Conservation (phyloP, 768 basidiomycete genomes). For the Pleurotus tuber-regium region DNA sequence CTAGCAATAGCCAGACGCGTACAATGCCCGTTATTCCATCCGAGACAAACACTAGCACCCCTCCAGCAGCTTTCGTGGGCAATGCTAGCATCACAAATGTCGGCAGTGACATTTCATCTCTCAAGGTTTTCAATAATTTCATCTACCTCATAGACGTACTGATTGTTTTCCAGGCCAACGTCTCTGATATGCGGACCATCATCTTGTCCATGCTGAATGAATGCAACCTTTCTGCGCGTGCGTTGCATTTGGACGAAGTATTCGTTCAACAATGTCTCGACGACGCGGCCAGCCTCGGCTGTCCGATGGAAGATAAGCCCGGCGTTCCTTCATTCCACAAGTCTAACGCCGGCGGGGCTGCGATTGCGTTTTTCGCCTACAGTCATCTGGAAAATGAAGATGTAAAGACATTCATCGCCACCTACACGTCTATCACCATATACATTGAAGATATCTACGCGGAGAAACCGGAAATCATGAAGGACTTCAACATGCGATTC, state of each 20-base stretch:
- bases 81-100: too few relatives aligned
- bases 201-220: background rate
- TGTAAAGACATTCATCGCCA: background rate
- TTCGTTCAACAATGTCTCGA: background rate
- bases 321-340: background rate
- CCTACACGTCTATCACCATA: background rate
- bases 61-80: too few relatives aligned
- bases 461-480: background rate
- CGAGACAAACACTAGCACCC: too few relatives aligned
- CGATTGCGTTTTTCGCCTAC: conserved; percentile 1
- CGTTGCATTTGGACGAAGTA: background rate
- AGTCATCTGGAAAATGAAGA: background rate
- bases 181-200: background rate
- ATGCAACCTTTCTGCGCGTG: background rate
- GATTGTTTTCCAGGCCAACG: too few relatives aligned
- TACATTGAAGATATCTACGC: conserved; percentile 1
- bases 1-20: too few relatives aligned
- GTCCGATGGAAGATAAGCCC: background rate
- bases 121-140: too few relatives aligned
- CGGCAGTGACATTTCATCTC: too few relatives aligned
- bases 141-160: too few relatives aligned
- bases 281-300: background rate
- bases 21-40: too few relatives aligned
- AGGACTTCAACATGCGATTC: conserved; percentile 1
- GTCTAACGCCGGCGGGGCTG: background rate